These are phyloP conservation scores for Cryphonectria nitschkei DNA, from an alignment of 2,329 filamentous ascomycete genomes.

Conservation along the genomic window DNA sequence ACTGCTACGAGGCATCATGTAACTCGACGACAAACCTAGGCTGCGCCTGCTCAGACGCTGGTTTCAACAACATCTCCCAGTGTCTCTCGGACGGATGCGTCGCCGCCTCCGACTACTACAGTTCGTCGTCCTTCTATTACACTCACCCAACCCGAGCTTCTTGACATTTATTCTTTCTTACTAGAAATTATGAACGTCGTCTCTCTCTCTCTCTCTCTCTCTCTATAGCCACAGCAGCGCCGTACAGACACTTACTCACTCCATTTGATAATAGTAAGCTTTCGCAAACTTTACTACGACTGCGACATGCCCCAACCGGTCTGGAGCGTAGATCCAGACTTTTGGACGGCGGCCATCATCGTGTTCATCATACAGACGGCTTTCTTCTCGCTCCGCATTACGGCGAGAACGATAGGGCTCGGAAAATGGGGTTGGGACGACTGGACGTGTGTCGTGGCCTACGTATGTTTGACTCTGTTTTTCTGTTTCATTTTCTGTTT, in stretches of 20 bases:
- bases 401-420: not conserved
- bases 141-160: not conserved
- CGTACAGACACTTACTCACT: not conserved
- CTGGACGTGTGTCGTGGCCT: slow-evolving; percentile 14
- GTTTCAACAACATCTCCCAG: not conserved
- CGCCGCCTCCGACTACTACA: slow-evolving; percentile 9
- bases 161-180: no score
- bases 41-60: slow-evolving; percentile 10
- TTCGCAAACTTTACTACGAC: slow-evolving; percentile 12
- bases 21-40: slow-evolving; percentile 17
- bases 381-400: slow-evolving; percentile 15
- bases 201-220: not conserved
- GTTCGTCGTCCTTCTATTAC: not conserved
- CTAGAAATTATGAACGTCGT: not conserved
- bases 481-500: no score
- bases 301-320: slow-evolving; percentile 19
- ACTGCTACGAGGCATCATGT: slow-evolving; percentile 17
- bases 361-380: slow-evolving; percentile 19
- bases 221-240: no score
- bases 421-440: slow-evolving; percentile 23
- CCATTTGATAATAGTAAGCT: slow-evolving; percentile 7
- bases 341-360: slow-evolving; percentile 17
- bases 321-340: slow-evolving; percentile 22
- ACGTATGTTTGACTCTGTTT: slow-evolving; percentile 6
- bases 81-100: slow-evolving; percentile 14